Base-by-base conservation (phyloP, 2,329 filamentous ascomycete genomes). In the Fusarium palustre region DNA sequence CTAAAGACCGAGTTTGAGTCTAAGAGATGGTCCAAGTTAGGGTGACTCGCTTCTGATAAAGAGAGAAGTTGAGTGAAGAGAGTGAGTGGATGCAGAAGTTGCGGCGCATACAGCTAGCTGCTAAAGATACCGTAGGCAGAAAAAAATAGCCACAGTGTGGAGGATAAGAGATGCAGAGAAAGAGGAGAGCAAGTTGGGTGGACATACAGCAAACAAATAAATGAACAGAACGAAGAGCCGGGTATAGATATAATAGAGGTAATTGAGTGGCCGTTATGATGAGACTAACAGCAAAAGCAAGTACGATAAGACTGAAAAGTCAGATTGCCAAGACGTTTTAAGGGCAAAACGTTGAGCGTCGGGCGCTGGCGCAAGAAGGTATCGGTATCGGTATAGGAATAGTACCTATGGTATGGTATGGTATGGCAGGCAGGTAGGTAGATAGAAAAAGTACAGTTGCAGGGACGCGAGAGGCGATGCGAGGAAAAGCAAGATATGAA, bases 321-420 rank as follows among this genome's bases (percentile, higher is more conserved):
- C 55, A 57, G 66, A 64, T 61, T 63, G 70, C 70, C 70, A 74
- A 73, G 72, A 60, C 59, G 68, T 57, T 70, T 72, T 41, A 42
- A 55, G 48, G 57, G 56, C 59, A 68, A 74, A 74, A 68, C 62
- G 71, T 71, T 55, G 52, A 55, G 50, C 25, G 62, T 64, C 45
- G 43, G 57, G 39, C 55, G 66, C 43, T 63, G 66, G 60, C 48
- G 46, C 59, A 71, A 62, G 64, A 66, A 64, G 49, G 59, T 55
- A 55, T 61, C 43, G 52, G 66, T 49, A 69, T 59, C 22, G 46
- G 28, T 49, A 69, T 59, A n/a, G 34, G 42, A 36, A 33, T 49
- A 16, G 22, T 30, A 30, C 28, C 28, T 55, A 36, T 16, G 25
- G 20, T 54, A 31, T 33, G 41, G 28, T 36, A 33, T 36, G 16